Conservation (phyloP, 2,329 filamentous ascomycete genomes). For the Ceratocystis colombiana region DNA sequence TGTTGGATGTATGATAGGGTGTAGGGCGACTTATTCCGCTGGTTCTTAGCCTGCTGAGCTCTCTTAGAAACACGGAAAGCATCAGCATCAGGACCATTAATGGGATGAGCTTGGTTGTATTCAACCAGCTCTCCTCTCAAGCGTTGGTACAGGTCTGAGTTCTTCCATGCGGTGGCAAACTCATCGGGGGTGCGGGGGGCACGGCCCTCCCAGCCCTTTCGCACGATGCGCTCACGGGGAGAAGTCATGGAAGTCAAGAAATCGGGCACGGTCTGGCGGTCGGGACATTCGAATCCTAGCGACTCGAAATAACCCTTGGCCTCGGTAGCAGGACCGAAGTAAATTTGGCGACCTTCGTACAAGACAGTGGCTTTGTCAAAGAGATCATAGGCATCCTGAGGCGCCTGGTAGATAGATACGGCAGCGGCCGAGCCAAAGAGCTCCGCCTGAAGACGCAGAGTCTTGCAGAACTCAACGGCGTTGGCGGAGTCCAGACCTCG, state of each 20-base stretch:
- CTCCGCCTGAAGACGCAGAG: slow-evolving; percentile 56
- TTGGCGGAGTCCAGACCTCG: slow-evolving; percentile 66
- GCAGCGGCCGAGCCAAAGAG: slow-evolving; percentile 55
- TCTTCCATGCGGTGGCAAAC: slow-evolving; percentile 50
- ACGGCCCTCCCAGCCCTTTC: slow-evolving; percentile 46
- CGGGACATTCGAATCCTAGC: slow-evolving; percentile 56
- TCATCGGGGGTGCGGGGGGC: slow-evolving; percentile 52
- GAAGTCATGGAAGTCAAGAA: slow-evolving; percentile 63
- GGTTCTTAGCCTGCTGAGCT: slow-evolving; percentile 46
- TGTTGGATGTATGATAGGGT: slow-evolving; percentile 71
- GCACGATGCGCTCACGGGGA: slow-evolving; percentile 45
- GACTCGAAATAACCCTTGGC: slow-evolving; percentile 57
- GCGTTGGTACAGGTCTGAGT: slow-evolving; percentile 39
- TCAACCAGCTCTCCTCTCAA: slow-evolving; percentile 43
- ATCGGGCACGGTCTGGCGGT: slow-evolving; percentile 58
- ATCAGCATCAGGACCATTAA: slow-evolving; percentile 47
- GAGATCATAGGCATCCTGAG: slow-evolving; percentile 53
- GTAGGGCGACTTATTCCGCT: slow-evolving; percentile 64
- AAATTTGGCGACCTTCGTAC: slow-evolving; percentile 53
- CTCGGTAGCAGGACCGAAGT: slow-evolving; percentile 49
- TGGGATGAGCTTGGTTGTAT: slow-evolving; percentile 43
- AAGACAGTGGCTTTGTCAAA: slow-evolving; percentile 51
- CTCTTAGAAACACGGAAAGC: slow-evolving; percentile 46
- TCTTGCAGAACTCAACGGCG: slow-evolving; percentile 64
- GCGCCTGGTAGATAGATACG: slow-evolving; percentile 66